These are phyloP conservation scores for Tolypocladium ovalisporum DNA, from an alignment of 2,329 filamentous ascomycete genomes.

Conservation along the genomic window DNA sequence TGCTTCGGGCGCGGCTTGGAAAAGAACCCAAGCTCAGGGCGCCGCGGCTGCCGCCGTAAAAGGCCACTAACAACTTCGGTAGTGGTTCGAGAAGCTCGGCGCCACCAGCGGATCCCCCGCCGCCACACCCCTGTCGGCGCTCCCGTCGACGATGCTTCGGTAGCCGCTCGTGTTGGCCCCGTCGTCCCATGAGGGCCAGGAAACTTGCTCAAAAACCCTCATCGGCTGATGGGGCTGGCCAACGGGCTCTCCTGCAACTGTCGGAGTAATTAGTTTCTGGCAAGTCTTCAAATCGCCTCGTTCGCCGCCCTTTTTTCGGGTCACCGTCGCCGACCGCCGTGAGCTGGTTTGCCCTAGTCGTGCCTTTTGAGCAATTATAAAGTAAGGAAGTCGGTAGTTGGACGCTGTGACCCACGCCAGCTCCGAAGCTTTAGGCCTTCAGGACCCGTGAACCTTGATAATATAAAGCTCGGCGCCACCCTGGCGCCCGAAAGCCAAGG, in stretches of 20 bases:
- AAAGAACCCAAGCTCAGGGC: no score
- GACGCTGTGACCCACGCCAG: not conserved
- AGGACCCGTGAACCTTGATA: not conserved
- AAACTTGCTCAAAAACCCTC: conserved; percentile 11
- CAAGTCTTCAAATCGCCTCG: not conserved
- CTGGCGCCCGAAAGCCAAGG: not conserved
- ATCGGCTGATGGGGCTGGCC: not conserved
- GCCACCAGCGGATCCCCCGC: not conserved
- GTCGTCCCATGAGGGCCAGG: not conserved
- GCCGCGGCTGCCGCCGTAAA: no score
- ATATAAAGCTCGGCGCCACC: not conserved
- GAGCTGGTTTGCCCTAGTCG: not conserved
- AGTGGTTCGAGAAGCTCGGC: not conserved
- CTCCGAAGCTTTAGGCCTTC: not conserved
- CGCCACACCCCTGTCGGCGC: not conserved
- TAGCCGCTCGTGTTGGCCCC: not conserved
- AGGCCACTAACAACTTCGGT: no score
- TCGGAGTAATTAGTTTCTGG: not conserved
- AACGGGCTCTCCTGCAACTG: not conserved
- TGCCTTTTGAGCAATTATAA: not conserved
- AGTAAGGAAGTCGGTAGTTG: not conserved
- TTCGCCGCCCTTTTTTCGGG: not conserved
- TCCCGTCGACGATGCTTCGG: not conserved
- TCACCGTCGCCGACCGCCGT: not conserved
- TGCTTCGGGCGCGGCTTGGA: not conserved